Base-by-base conservation (phyloP, 192 early-diverging fungal species). In the Kappamyces sp. region DNA sequence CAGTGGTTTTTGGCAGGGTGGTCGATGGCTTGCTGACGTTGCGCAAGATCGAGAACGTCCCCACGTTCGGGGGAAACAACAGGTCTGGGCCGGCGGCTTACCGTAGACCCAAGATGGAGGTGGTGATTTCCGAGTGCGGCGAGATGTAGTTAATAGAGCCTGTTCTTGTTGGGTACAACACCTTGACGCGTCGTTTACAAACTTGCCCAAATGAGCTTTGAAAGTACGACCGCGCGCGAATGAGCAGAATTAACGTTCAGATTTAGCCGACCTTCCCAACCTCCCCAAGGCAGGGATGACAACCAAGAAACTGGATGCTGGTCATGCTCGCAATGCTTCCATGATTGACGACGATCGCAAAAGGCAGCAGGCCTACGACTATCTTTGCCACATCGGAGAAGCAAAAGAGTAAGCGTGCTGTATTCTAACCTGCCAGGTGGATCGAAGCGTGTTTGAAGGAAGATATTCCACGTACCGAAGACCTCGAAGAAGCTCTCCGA, bases 361-460 rank as follows among this genome's bases (percentile, higher is more conserved):
- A 46, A 86, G 92, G 47, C 64, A 97, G 40, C 90, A 91, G 37
- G 94, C 95, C n/a, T 97, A 97, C 72, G 97, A 99, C 75, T 99
- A 99, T 62, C 80, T 98, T 3, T 98, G 97, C 62, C 97, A 97
- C 62, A 90, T 99, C 53, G 88, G 92, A 49, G 97, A 99, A 75
- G 97, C 97, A 8, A 98, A 94, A 78, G 92, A 98, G 88, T 99
- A 79, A 43, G 15, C 9, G 33, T 41, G 23, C 7, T 6, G 47
- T 58, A 8, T 36, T 58, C 35, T 52, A 32, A 13, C 23, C 23
- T 23, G 23, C 34, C 69, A 91, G 89, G 71, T 92, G 97, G 97
- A 93, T 97, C 38, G 97, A 97, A 65, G 86, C 87, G 8, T 95
- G 91, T 65, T 85, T 97, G 46, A 72, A 78, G 32, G 87, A 94